Evolutionary conservation across 306 rosid species (phyloP), one percentile per base, ranked within the genome.

Genomic region (Cyclanthera cordifolia): DNA sequence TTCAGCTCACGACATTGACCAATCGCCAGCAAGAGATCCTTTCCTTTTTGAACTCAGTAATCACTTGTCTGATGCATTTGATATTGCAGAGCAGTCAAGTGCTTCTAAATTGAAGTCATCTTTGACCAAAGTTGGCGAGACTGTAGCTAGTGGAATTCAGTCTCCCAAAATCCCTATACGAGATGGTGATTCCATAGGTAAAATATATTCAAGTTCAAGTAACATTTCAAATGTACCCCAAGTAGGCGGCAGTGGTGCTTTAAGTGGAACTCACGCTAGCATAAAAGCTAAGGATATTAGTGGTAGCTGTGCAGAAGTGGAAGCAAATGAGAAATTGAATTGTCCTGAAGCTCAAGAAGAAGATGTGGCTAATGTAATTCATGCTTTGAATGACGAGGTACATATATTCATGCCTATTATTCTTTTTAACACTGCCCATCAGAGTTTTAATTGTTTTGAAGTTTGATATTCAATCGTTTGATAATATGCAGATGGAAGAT

Each of bases 1-100:
- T 90, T 82, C 99, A 51, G 72, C 77, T 79, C 45, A 66, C 77
- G 85, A 79, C 53, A 70, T 73, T 69, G 88, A 74, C 71, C 54
- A 32, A 59, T 74, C 61, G 13, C 82, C 78, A n/a, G 7, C 55
- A 37, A 58, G 61, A 75, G 75, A 70, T 55, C 63, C 79, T 73
- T 77, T 77, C 52, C 63, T 72, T 28, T 32, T 37, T 54, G 77
- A 49, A 49, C 20, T 14, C 58, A 27, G 19, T 54, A 63, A 45
- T 46, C 51, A 73, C 41, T 80, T 70, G 39, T 71, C 23, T 69
- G 77, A 79, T 54, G 67, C 49, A 51, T 73, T 67, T 75, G 84
- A 70, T 75, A 66, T 67, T 64, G 79, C 69, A 49, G 73, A 74
- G 80, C 74, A 53, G 52, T 17, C 32, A 3, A 53, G 51, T 13